A percentile compares a stretch with the other conserved stretches of the same genome.
Evolutionary conservation across 2,329 filamentous ascomycete genomes (phyloP).

Genomic region (Drechslerella stenobrocha): DNA sequence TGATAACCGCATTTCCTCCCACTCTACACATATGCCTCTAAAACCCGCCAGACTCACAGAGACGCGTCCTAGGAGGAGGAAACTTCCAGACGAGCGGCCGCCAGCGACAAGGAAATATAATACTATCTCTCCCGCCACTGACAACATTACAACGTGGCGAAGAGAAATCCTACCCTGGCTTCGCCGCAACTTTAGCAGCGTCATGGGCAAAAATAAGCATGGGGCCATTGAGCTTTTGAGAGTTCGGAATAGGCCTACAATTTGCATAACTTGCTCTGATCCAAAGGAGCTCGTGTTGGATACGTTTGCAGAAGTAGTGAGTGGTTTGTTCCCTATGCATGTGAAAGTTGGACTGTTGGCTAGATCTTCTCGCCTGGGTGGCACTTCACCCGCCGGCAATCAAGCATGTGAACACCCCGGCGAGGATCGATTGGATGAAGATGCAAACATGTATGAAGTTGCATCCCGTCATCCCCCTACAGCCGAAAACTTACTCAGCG

Average conservation of each 20-base stretch:
- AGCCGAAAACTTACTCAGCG: not conserved
- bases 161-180: conserved; percentile 47
- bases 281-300: conserved; percentile 43
- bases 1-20: conserved; percentile 11
- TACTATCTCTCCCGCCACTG: conserved; percentile 38
- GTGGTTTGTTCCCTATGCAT: conserved; percentile 45
- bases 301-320: conserved; percentile 43
- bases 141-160: conserved; percentile 43
- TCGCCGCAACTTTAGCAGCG: conserved; percentile 44
- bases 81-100: conserved; percentile 28
- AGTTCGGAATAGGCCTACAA: conserved; percentile 46
- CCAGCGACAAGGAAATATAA: conserved; percentile 40
- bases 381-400: not conserved
- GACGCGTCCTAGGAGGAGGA: conserved; percentile 32
- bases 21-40: conserved; percentile 3
- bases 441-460: not conserved
- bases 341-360: conserved; percentile 44
- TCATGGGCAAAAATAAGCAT: conserved; percentile 48
- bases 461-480: not conserved
- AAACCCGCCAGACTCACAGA: conserved; percentile 21
- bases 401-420: conserved; percentile 1
- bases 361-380: conserved; percentile 19
- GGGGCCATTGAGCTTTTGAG: conserved; percentile 45
- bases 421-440: not conserved
- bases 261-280: conserved; percentile 48